These are phyloP conservation scores for Diaporthe longicolla DNA, from an alignment of 2,329 filamentous ascomycete species.

Conservation along the genomic window DNA sequence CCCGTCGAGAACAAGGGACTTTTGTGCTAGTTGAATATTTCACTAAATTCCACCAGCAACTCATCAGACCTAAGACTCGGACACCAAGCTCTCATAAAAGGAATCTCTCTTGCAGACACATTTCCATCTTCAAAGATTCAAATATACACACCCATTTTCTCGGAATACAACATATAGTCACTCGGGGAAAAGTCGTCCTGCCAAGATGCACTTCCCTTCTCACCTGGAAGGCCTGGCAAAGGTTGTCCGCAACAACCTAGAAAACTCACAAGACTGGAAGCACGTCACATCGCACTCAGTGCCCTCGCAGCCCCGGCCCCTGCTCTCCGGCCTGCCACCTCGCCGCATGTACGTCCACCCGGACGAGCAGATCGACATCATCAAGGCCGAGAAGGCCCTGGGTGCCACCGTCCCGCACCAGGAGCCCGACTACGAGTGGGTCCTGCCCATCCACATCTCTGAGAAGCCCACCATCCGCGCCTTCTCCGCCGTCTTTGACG, in stretches of 20 bases:
- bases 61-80: neutral
- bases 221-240: conserved; percentile 62
- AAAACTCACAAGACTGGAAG: conserved; percentile 83
- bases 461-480: conserved; percentile 79
- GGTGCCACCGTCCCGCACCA: conserved; percentile 60
- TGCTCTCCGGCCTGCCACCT: conserved; percentile 82
- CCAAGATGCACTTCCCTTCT: conserved; percentile 46
- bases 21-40: conserved; percentile 13
- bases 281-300: conserved; percentile 68
- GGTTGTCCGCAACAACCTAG: conserved; percentile 78
- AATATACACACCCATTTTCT: too few relatives aligned
- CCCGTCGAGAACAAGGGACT: neutral
- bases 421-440: conserved; percentile 78
- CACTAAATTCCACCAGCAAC: neutral
- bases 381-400: conserved; percentile 70
- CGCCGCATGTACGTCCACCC: conserved; percentile 83
- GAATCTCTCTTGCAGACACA: neutral
- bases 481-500: conserved; percentile 80
- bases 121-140: neutral
- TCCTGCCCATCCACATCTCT: conserved; percentile 78
- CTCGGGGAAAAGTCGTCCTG: neutral
- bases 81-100: neutral
- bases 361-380: conserved; percentile 82
- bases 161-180: neutral
- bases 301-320: conserved; percentile 67